Base-by-base conservation (phyloP, 2,329 filamentous ascomycete species). In the Pseudogymnoascus sp. region DNA sequence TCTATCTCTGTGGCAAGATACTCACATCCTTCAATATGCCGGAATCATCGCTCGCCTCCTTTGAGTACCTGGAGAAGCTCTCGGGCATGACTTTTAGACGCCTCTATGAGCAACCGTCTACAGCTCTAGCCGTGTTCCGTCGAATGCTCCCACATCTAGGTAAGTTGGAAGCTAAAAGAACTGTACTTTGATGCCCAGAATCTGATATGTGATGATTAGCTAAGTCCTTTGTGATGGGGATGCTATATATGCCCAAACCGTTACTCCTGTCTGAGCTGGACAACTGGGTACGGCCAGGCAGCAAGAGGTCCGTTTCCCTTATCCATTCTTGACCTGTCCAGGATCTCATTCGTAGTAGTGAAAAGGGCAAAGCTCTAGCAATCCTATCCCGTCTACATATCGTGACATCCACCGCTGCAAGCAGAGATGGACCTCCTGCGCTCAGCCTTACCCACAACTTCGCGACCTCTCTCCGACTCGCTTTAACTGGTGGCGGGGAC, bases 31-130 rank as follows among this genome's bases (percentile, higher is more conserved):
- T 63, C 62, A 71, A 69, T 29, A 74, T 74, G 72, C 71, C 73
- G 62, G 70, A 74, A 67, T 80, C 80, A 64, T 82, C 83, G 66
- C 79, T 85, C 65, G 81, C 84, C 67, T 83, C 87, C 64, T 90
- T 93, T 74, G 93, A 97, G 74, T 97, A 96, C 77, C 88, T 97
- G 74, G 93, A 97, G 82, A 87, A 88, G 74, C 88, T 96, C 72
- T 90, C 90, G 60, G 91, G 93, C 67, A 91, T 90, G 44, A 96
- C 91, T 37, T 96, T 97, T 76, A 86, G 87, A 74, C 89, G 91
- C 76, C 83, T 99, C 53, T 99, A 99, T 81, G 89, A 93, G 78
- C 93, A 97, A 80, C 95, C 95, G 31, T 96, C 93, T 44, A 96
- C 95, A 1, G 90, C 93, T 38, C 86, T 99, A 68, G 95, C 95